Conservation (phyloP, 305 asterid genomes). For the Solanum hybrid region DNA sequence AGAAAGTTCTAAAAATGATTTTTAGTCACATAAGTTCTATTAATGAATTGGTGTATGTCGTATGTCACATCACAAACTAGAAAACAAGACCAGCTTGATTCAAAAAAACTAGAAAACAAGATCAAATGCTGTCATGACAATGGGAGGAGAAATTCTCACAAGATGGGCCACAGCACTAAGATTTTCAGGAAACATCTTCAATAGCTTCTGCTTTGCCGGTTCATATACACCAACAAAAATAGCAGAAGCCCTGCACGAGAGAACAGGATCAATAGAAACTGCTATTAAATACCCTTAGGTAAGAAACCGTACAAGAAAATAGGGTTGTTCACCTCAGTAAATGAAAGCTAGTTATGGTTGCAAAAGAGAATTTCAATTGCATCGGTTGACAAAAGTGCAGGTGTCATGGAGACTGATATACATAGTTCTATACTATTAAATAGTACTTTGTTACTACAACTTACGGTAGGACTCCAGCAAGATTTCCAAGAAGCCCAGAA, state of each 20-base stretch:
- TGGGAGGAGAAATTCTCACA: constrained; percentile 39
- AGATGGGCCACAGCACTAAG: constrained; percentile 90
- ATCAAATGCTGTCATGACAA: not conserved
- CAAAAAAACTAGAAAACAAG: not conserved
- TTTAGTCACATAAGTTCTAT: not conserved
- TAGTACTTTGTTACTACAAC: constrained; percentile 7
- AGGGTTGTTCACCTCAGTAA: not conserved
- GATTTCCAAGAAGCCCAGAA: constrained; percentile 91
- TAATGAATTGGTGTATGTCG: not conserved
- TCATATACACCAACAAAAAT: constrained; percentile 93
- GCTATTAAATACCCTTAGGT: not conserved
- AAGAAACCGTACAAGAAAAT: not conserved
- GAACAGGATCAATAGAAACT: not conserved
- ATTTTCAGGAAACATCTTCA: constrained; percentile 71
- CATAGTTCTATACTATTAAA: not conserved
- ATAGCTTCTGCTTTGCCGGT: constrained; percentile 78
- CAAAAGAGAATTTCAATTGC: not conserved
- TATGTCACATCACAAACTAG: not conserved
- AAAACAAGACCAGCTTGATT: not conserved
- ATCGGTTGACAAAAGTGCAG: not conserved
- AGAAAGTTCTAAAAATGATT: not conserved
- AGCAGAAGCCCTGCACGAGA: constrained; percentile 80
- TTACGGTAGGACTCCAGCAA: constrained; percentile 98
- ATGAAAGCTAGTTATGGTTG: not conserved
- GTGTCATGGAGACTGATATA: not conserved